Evolutionary conservation across 2,329 filamentous ascomycete species (phyloP), one percentile per base, ranked within the genome.

Genomic region (Diaporthe batatas): DNA sequence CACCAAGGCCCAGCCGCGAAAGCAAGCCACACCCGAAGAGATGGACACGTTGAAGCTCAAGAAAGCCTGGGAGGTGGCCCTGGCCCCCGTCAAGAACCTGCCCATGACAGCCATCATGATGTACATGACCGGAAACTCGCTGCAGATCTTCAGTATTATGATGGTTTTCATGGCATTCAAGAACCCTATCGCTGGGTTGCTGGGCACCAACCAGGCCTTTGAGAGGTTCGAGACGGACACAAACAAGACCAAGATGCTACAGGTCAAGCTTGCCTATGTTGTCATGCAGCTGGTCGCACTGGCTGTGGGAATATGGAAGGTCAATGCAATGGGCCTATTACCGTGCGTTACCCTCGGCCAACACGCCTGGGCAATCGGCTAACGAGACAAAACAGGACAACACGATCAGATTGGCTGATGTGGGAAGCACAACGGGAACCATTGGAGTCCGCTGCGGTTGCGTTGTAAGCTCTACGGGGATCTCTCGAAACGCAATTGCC

Each of bases 151-250:
- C 87, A 97, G 93, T 84, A 98, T 99, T 84, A 98, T 98, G 94
- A 99, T 98, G 95, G 96, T 98, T 23, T 95, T 96, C 79, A 98
- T 98, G 93, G 92, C 97, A 58, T 99, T 99, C 89, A 98, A 98
- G 87, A 97, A 94, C 77, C 96, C 96, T 12, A 89, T 99, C 74
- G 90, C 94, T 83, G 96, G 95, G 44, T 85, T 98, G 58, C 84
- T 97, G 74, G 90, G 87, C 77, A 96, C 96, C 62, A 95, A 96
- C 80, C 90, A 92, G 79, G 94, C 93, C n/a, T 98, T 99, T 82
- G 91, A 94, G 80, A 92, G 93, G 75, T 97, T 97, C 83, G 94
- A 98, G 82, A 95, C 94, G 25, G 91, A 94, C 69, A 91, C 89
- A 44, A 98, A 94, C 77, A 90, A 88, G 75, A 86, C 84, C 51